Base-by-base conservation (phyloP, 768 basidiomycete species). In the Stropharia rugosoannulata region DNA sequence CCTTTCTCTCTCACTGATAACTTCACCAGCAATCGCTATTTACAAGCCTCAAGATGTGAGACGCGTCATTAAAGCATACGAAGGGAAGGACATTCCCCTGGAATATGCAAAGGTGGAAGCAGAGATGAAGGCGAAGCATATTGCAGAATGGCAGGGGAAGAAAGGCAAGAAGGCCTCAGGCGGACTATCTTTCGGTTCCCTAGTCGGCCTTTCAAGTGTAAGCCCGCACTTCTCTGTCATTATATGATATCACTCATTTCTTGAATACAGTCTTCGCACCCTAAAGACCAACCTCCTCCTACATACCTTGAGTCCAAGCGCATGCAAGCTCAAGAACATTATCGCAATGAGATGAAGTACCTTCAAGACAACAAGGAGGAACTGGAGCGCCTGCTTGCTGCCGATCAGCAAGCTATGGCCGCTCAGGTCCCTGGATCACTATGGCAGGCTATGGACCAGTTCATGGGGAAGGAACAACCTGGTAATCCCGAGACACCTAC, bases 61-160 rank as follows among this genome's bases (percentile, higher is more conserved):
- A 16, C 92, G 90, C 0, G 89, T 98, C 52, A 72, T 99, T 32
- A 73, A 89, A 62, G 86, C 86, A 2, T 99, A 96, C 69, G 75
- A 80, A 5, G 96, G 88, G 43, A 95, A 96, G 71, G 81, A 98
- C 64, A 88, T 99, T 55, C 85, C 95, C 0, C 50, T 87, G 5
- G 95, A 95, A 70, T 98, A 94, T 61, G 94, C 87, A 37, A 89
- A 89, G 74, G 83, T 86, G 59, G 96, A 99, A 71, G 85, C 85
- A 0, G 90, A 90, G 67, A 82, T 84, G 48, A 97, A 95, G 71
- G 78, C 81, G 39, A 79, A 76, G 54, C 87, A 92, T 60, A 65
- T 93, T 9, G 90, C 87, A 52, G 90, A 94, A 62, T 97, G 93
- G 94, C 82, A 87, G 69, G 73, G 73, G 36, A 76, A 75, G 47